Evolutionary conservation across 2,329 filamentous ascomycete genomes (phyloP).

Genomic region (Xylariaceae sp.): DNA sequence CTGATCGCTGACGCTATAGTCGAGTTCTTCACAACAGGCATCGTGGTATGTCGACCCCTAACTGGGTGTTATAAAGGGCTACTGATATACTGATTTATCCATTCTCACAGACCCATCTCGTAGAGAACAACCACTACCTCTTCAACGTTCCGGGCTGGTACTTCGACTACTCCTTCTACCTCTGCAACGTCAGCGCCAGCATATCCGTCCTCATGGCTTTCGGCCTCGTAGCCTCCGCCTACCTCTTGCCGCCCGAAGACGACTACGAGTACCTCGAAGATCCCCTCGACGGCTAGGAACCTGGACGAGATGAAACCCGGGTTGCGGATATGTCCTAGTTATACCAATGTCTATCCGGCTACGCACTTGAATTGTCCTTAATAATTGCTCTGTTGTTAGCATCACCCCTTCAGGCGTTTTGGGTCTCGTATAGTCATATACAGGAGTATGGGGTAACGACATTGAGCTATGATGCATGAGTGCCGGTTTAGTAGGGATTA

Average conservation of each 20-base stretch:
- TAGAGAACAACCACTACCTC: constrained; percentile 70
- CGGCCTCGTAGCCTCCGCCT: constrained; percentile 64
- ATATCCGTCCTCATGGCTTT: constrained; percentile 53
- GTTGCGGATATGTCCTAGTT: too few species aligned
- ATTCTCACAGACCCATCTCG: constrained; percentile 68
- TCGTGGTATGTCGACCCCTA: constrained; percentile 66
- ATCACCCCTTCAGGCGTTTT: too few species aligned
- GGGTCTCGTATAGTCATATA: too few species aligned
- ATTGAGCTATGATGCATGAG: too few species aligned
- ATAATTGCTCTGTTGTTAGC: too few species aligned
- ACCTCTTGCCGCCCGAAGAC: constrained; percentile 72
- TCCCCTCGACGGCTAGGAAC: constrained; percentile 38
- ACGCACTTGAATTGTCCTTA: too few species aligned
- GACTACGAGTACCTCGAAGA: constrained; percentile 73
- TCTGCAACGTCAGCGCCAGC: constrained; percentile 58
- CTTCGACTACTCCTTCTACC: constrained; percentile 75
- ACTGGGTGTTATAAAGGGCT: background rate
- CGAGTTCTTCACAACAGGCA: constrained; percentile 73
- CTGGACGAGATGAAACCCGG: background rate
- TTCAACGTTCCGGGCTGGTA: constrained; percentile 79
- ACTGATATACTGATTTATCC: too few species aligned
- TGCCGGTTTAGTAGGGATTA: too few species aligned
- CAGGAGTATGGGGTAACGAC: too few species aligned
- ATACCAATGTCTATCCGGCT: too few species aligned
- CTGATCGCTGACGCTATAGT: constrained; percentile 64